Percentiles rank a stretch among this genome's conserved stretches.
These are phyloP conservation scores for Calocybe indica DNA, from an alignment of 768 basidiomycete species.

Conservation along the genomic window DNA sequence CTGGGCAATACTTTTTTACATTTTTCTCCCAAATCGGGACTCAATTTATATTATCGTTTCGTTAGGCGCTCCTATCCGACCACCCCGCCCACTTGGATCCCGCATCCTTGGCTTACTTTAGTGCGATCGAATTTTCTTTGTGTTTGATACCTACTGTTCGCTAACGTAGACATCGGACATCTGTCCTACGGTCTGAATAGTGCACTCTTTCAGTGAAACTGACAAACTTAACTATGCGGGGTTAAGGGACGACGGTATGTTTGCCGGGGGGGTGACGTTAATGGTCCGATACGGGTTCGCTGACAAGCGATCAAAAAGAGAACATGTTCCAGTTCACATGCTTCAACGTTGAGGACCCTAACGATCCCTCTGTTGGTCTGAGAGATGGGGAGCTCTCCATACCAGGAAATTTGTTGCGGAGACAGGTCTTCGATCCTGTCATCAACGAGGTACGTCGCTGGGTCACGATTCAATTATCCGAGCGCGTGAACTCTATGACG, in stretches of 20 bases:
- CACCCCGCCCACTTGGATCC: slow-evolving; percentile 83
- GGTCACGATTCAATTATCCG: slow-evolving; percentile 1
- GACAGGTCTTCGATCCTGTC: slow-evolving; percentile 89
- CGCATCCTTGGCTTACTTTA: slow-evolving; percentile 80
- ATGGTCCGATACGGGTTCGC: background rate
- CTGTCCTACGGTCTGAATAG: slow-evolving; percentile 16
- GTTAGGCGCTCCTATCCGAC: slow-evolving; percentile 55
- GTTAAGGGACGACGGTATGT: slow-evolving; percentile 66
- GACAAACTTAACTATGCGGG: slow-evolving; percentile 80
- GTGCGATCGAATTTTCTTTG: slow-evolving; percentile 22
- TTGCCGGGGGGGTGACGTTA: background rate
- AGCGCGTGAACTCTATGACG: slow-evolving; percentile 1
- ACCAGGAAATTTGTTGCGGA: slow-evolving; percentile 71
- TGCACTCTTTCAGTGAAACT: slow-evolving; percentile 85
- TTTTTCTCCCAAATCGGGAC: slow-evolving; percentile 1
- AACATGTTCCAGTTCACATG: slow-evolving; percentile 86
- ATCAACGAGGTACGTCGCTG: slow-evolving; percentile 56
- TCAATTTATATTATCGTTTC: slow-evolving; percentile 1
- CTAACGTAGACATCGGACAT: background rate
- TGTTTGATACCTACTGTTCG: background rate
- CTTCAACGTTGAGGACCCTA: slow-evolving; percentile 81
- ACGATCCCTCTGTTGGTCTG: slow-evolving; percentile 75
- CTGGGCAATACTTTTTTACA: background rate
- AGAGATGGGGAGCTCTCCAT: slow-evolving; percentile 81
- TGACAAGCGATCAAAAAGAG: slow-evolving; percentile 33